These are phyloP conservation scores for Lipomyces anomalus DNA, from an alignment of 805 yeast species.

Conservation along the genomic window DNA sequence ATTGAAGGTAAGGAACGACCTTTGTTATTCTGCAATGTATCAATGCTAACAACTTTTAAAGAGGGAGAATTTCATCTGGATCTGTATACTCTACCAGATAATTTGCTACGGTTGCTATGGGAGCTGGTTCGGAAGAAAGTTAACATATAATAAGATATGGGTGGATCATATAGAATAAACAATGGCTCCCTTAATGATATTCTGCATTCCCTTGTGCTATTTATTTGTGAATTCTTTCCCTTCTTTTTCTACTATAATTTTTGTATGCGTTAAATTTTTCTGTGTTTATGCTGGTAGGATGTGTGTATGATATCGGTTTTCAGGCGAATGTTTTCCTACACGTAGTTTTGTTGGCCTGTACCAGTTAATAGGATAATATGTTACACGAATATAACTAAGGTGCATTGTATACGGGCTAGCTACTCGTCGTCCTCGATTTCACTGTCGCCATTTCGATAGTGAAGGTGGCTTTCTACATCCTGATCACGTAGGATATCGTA, in stretches of 20 bases:
- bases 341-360: not conserved
- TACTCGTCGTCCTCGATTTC: no score
- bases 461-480: not conserved
- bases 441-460: not conserved
- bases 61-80: slow-evolving; percentile 98
- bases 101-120: slow-evolving; percentile 85
- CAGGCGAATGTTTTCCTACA: not conserved
- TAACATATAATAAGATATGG: slow-evolving; percentile 5
- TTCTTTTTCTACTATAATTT: not conserved
- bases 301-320: not conserved
- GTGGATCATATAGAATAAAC: not conserved
- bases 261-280: not conserved
- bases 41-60: not conserved
- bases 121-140: slow-evolving; percentile 63
- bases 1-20: slow-evolving; percentile 46
- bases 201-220: not conserved
- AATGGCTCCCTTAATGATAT: not conserved
- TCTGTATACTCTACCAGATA: slow-evolving; percentile 86
- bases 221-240: not conserved
- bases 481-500: not conserved
- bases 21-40: not conserved
- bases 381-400: no score
- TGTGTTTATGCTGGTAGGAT: not conserved
- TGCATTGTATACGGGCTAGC: no score
- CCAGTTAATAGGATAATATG: not conserved